Percentiles rank a stretch among this genome's conserved stretches.
These are phyloP conservation scores for Psidium friedrichsthalianum DNA, from an alignment of 345 rosid species.

Conservation along the genomic window DNA sequence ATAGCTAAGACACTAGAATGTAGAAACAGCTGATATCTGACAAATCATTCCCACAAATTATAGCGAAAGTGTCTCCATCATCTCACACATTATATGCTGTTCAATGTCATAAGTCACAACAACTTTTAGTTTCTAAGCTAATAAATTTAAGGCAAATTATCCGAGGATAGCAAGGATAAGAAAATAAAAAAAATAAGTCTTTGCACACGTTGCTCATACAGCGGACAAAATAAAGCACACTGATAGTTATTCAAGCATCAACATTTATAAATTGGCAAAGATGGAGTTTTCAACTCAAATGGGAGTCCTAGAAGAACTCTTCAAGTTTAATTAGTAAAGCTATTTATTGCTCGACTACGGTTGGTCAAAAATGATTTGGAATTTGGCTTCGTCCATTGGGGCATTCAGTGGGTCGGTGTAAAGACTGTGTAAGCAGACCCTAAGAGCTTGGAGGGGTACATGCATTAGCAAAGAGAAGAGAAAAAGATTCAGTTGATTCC, in stretches of 20 bases:
- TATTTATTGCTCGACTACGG: background rate
- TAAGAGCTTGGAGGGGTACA: background rate
- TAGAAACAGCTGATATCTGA: background rate
- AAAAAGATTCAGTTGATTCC: background rate
- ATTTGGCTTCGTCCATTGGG: background rate
- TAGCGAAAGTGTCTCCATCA: background rate
- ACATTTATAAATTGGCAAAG: background rate
- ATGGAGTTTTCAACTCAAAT: background rate
- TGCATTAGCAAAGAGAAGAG: background rate
- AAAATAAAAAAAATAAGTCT: background rate
- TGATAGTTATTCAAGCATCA: background rate
- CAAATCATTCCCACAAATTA: background rate
- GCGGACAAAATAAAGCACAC: background rate
- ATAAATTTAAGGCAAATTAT: background rate
- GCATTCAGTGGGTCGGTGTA: background rate
- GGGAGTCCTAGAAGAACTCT: background rate
- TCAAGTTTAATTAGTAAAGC: background rate
- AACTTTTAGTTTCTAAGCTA: background rate
- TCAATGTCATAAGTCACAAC: background rate
- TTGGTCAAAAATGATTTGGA: background rate
- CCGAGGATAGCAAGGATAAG: background rate
- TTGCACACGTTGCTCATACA: background rate
- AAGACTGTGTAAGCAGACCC: background rate
- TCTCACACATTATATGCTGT: background rate
- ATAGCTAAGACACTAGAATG: background rate